These are phyloP conservation scores for Scheffersomyces cryptocercus DNA, from an alignment of 1,139 yeast species.

Conservation along the genomic window DNA sequence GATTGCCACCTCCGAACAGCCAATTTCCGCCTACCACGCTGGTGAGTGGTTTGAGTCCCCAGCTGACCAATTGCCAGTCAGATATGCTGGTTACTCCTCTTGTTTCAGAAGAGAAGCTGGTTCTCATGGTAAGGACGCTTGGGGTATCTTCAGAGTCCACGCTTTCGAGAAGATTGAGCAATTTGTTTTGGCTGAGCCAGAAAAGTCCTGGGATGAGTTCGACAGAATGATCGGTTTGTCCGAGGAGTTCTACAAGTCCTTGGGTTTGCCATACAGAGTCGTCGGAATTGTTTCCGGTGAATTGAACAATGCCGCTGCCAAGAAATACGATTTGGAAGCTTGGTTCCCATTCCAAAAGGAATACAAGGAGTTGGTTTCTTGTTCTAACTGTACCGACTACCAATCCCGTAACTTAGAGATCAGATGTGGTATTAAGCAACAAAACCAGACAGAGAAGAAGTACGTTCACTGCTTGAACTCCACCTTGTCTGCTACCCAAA, in stretches of 20 bases:
- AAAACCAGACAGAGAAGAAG: conserved; percentile 93
- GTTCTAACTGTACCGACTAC: conserved; percentile 99
- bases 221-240: conserved; percentile 90
- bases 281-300: conserved; percentile 99
- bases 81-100: conserved; percentile 96
- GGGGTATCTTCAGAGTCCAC: conserved; percentile 99
- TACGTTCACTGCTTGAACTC: conserved; percentile 98
- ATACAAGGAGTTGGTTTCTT: conserved; percentile 96
- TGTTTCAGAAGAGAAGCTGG: conserved; percentile 99
- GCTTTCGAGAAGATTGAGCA: conserved; percentile 98
- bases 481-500: conserved; percentile 95
- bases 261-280: conserved; percentile 92
- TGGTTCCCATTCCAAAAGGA: conserved; percentile 99
- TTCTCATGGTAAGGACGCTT: conserved; percentile 98
- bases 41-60: conserved; percentile 99
- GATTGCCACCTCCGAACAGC: conserved; percentile 99
- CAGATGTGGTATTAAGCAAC: conserved; percentile 97
- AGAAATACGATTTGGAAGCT: conserved; percentile 97
- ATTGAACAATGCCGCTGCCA: conserved; percentile 98
- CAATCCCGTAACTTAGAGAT: conserved; percentile 98
- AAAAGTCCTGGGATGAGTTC: conserved; percentile 96
- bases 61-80: conserved; percentile 90
- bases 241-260: conserved; percentile 90
- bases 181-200: conserved; percentile 94
- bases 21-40: conserved; percentile 96